Percentiles rank a stretch among this genome's conserved stretches.
These are phyloP conservation scores for Xylaria sp. DNA, from an alignment of 495 filamentous ascomycete species.

Conservation along the genomic window DNA sequence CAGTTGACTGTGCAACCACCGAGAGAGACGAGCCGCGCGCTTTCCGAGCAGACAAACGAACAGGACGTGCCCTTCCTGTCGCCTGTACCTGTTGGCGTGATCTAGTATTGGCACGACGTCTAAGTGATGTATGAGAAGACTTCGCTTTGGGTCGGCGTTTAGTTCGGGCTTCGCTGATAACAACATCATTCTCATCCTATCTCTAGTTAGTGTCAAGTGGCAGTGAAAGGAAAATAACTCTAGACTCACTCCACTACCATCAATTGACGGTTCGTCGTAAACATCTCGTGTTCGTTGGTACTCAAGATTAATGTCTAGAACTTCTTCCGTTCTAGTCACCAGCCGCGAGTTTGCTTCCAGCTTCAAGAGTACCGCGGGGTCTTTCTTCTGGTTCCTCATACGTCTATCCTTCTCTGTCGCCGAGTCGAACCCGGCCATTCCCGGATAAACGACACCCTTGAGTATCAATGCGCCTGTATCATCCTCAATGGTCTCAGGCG, in stretches of 20 bases:
- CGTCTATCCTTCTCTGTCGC: conserved; percentile 78
- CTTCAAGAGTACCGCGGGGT: conserved; percentile 68
- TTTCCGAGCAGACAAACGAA: conserved; percentile 22
- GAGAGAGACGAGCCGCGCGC: not conserved
- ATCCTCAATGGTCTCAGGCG: conserved; percentile 38
- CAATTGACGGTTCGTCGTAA: conserved; percentile 55
- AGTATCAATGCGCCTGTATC: conserved; percentile 57
- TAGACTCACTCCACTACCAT: conserved; percentile 55
- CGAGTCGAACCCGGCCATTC: conserved; percentile 89
- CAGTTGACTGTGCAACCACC: not conserved
- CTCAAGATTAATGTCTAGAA: conserved; percentile 66
- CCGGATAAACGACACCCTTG: conserved; percentile 80
- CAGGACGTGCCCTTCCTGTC: conserved; percentile 17
- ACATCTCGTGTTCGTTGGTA: conserved; percentile 60
- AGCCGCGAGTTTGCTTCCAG: conserved; percentile 72
- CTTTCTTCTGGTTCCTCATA: conserved; percentile 88
- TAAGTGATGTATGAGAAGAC: conserved; percentile 20
- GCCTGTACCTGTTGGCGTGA: conserved; percentile 15
- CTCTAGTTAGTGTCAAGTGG: conserved; percentile 20
- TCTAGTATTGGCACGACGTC: conserved; percentile 20
- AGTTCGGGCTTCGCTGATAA: conserved; percentile 20
- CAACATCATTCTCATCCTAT: conserved; percentile 32
- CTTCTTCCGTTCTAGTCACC: conserved; percentile 74
- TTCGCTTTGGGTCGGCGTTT: conserved; percentile 22
- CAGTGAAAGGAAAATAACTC: not conserved